These are phyloP conservation scores for Scutellaria galericulata DNA, from an alignment of 257 asterid species.

Conservation along the genomic window DNA sequence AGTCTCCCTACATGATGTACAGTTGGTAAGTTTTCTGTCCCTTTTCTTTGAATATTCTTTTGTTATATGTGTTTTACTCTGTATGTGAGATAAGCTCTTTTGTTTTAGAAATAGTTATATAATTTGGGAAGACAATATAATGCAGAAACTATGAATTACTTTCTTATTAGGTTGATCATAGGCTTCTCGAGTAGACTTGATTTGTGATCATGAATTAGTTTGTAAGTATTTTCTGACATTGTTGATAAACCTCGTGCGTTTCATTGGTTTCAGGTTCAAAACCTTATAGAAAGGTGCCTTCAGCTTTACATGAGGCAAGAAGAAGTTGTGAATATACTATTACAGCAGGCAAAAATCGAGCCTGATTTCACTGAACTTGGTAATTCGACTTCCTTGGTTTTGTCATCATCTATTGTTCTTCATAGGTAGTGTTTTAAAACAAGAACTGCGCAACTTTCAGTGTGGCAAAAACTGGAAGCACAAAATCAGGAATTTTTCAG, in stretches of 20 bases:
- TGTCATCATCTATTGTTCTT: neutral
- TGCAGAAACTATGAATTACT: neutral
- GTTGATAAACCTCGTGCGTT: slow-evolving; percentile 19
- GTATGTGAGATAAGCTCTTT: neutral
- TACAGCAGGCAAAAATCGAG: slow-evolving; percentile 77
- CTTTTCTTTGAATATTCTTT: neutral
- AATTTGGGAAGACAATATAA: neutral
- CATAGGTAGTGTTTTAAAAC: neutral
- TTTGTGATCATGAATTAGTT: no score
- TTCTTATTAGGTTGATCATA: no score
- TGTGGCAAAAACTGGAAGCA: slow-evolving; percentile 85
- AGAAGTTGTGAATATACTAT: slow-evolving; percentile 72
- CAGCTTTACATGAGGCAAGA: slow-evolving; percentile 85
- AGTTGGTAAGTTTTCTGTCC: slow-evolving; percentile 53
- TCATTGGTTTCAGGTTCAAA: slow-evolving; percentile 65
- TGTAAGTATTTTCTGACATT: neutral
- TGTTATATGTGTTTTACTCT: neutral
- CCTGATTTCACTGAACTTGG: slow-evolving; percentile 87
- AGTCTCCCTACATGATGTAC: slow-evolving; percentile 66
- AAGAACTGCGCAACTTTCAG: slow-evolving; percentile 49
- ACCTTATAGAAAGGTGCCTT: slow-evolving; percentile 90
- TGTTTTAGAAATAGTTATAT: neutral
- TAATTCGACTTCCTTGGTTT: slow-evolving; percentile 36
- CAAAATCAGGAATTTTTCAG: slow-evolving; percentile 79
- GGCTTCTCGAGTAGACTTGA: no score